These are phyloP conservation scores for Torulaspora franciscae DNA, from an alignment of 805 yeast genomes.

Conservation along the genomic window DNA sequence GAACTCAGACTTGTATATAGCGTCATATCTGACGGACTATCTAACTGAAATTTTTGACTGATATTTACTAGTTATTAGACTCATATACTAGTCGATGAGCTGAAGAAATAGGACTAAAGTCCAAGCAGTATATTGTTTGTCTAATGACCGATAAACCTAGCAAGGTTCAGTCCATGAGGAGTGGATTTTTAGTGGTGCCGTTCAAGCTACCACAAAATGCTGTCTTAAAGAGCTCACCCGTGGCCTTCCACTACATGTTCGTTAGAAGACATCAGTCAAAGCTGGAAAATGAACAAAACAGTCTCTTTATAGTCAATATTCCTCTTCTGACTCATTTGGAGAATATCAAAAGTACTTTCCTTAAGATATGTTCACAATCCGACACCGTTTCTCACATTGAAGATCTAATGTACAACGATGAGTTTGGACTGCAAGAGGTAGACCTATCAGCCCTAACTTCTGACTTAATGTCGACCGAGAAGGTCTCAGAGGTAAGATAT, in stretches of 20 bases:
- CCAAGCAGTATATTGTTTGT: not conserved
- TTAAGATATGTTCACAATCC: slow-evolving; percentile 42
- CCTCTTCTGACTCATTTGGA: slow-evolving; percentile 58
- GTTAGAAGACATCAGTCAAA: slow-evolving; percentile 57
- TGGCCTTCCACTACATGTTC: slow-evolving; percentile 51
- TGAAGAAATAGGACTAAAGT: not conserved
- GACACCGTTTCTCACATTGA: slow-evolving; percentile 60
- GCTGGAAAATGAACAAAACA: slow-evolving; percentile 42
- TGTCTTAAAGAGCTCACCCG: slow-evolving; percentile 11
- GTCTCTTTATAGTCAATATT: slow-evolving; percentile 71
- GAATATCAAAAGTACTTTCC: slow-evolving; percentile 53
- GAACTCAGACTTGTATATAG: slow-evolving; percentile 1
- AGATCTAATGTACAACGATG: slow-evolving; percentile 40
- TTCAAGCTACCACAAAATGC: slow-evolving; percentile 27
- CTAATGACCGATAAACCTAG: slow-evolving; percentile 3
- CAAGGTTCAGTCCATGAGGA: slow-evolving; percentile 28
- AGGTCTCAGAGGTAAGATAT: slow-evolving; percentile 36
- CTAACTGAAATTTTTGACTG: slow-evolving; percentile 1
- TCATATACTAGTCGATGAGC: not conserved
- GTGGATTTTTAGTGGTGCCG: slow-evolving; percentile 36
- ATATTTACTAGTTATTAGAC: not conserved
- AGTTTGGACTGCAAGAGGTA: slow-evolving; percentile 43
- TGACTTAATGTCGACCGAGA: slow-evolving; percentile 42
- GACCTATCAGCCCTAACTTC: slow-evolving; percentile 58
- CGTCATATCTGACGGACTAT: not conserved